A percentile compares a stretch with the other conserved stretches of the same genome.
Evolutionary conservation across 495 filamentous ascomycete species (phyloP).

Genomic region (Penicillium angulare): DNA sequence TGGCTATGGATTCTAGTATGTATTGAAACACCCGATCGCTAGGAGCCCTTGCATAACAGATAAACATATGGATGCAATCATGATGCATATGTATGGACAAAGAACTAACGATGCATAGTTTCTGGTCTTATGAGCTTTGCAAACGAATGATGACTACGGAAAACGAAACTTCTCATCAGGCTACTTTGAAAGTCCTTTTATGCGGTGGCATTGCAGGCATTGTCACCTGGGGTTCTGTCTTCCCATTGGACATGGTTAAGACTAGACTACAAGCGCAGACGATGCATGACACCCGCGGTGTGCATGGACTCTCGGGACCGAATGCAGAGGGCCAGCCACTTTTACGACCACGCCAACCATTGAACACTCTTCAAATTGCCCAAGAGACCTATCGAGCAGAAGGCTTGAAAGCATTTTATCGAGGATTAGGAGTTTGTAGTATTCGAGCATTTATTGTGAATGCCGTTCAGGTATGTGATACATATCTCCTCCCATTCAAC

Average conservation of each 20-base stretch:
- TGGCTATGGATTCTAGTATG: constrained; percentile 88
- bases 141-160: constrained; percentile 51
- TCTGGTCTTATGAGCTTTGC: constrained; percentile 79
- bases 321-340: constrained; percentile 29
- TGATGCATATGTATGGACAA: not conserved
- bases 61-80: not conserved
- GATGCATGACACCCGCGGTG: constrained; percentile 14
- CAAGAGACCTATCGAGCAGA: constrained; percentile 61
- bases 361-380: constrained; percentile 60
- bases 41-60: not conserved
- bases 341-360: constrained; percentile 21
- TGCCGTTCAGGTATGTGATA: constrained; percentile 51
- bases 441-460: constrained; percentile 84
- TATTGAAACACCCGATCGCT: constrained; percentile 3
- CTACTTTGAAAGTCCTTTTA: constrained; percentile 64
- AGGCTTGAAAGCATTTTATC: constrained; percentile 68
- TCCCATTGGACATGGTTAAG: constrained; percentile 87
- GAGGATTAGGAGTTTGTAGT: constrained; percentile 76
- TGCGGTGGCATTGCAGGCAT: constrained; percentile 85
- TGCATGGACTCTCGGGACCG: constrained; percentile 17
- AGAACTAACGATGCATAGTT: constrained; percentile 44
- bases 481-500: not conserved
- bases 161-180: constrained; percentile 39
- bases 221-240: constrained; percentile 81
- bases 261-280: constrained; percentile 76